Conservation (phyloP, 805 yeast genomes). For the Scheffersomyces amazonensis region DNA sequence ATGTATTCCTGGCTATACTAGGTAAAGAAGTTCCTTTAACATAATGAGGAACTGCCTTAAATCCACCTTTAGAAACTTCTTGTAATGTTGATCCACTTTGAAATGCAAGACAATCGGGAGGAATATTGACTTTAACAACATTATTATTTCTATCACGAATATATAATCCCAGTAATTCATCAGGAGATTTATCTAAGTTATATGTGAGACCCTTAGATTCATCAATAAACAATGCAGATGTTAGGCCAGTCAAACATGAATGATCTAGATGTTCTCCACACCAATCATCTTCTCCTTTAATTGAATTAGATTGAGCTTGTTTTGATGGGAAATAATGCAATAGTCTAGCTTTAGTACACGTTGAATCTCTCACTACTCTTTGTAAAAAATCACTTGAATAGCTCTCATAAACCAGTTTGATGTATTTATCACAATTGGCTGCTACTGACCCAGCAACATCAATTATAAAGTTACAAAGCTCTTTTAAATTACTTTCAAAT, state of each 20-base stretch:
- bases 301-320: slow-evolving; percentile 1
- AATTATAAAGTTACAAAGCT: slow-evolving; percentile 43
- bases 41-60: slow-evolving; percentile 58
- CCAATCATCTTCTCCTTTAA: slow-evolving; percentile 40
- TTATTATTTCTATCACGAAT: slow-evolving; percentile 45
- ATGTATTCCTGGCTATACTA: slow-evolving; percentile 47
- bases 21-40: slow-evolving; percentile 43
- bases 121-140: slow-evolving; percentile 50
- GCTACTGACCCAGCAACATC: slow-evolving; percentile 50
- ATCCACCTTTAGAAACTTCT: slow-evolving; percentile 44
- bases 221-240: slow-evolving; percentile 50
- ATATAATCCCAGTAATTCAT: slow-evolving; percentile 47
- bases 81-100: slow-evolving; percentile 60
- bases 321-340: slow-evolving; percentile 49
- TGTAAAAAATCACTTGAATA: slow-evolving; percentile 39
- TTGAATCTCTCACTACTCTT: slow-evolving; percentile 45
- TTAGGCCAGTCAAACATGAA: slow-evolving; percentile 57
- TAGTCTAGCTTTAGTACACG: slow-evolving; percentile 56
- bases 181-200: slow-evolving; percentile 35
- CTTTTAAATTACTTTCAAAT: slow-evolving; percentile 37
- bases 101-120: slow-evolving; percentile 54
- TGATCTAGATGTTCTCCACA: slow-evolving; percentile 65
- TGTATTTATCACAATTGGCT: slow-evolving; percentile 49
- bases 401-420: slow-evolving; percentile 19
- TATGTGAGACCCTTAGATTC: slow-evolving; percentile 24